Base-by-base conservation (phyloP, 495 filamentous ascomycete genomes). In the Xylaria nigripes region DNA sequence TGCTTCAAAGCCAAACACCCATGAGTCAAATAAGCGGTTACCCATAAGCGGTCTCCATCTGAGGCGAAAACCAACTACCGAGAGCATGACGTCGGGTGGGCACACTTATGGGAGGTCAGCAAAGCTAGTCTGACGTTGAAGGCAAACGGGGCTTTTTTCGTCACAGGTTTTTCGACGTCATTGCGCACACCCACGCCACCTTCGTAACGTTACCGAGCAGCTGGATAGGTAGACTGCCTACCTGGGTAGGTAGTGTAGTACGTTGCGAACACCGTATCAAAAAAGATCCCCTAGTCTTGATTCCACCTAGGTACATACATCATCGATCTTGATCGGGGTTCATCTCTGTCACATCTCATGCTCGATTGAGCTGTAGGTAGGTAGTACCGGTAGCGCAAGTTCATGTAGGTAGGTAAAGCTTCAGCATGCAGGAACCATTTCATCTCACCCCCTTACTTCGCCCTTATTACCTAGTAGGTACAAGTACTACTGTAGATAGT, bases 101-200 rank as follows among this genome's bases (percentile, higher is more conserved):
- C n/a, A n/a, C n/a, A n/a, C n/a, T n/a, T n/a, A 24, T 66, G 73
- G 16, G 45, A 68, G 67, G 1, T 60, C 48, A 0, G 66, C 74
- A 3, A 66, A 45, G 73, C 67, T 3, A 55, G 64, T 19, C 68
- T 67, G 8, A 82, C 79, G 43, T 73, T 63, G 54, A 82, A 82
- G n/a, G 24, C 64, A 65, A 77, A 83, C 79, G 8, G 81, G 70
- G 41, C 73, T 69, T 60, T 79, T 30, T 30, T 30, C 10, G 27
- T 30, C 10, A 5, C 10, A 10, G 27, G 4, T 45, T 70, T 62
- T 2, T 61, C 57, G 54, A 73, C 82, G 38, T 77, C 71, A 6
- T 65, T 62, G 42, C 79, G 74, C 1, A 61, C 56, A 25, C 69
- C 70, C 12, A 78, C 67, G 29, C 73, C 61, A 55, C 68, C 63